Base-by-base conservation (phyloP, 2,329 filamentous ascomycete genomes). In the Penicillium psychrosexuale region DNA sequence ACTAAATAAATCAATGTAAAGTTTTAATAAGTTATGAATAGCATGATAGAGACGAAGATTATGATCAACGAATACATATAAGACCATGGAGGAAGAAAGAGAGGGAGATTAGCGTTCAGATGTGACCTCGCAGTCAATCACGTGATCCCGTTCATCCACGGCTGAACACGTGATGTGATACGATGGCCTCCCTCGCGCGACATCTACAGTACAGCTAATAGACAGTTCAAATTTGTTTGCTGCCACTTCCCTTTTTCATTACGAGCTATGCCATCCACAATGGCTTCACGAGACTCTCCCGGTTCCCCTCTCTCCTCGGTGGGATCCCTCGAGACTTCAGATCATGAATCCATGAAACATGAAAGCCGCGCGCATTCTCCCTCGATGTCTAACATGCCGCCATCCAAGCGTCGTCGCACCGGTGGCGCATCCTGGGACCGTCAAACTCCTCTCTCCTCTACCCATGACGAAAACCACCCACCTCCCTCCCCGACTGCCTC, bases 261-360 rank as follows among this genome's bases (percentile, higher is more conserved):
- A 38, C n/a, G 40, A 39, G 36, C 33, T 33, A 42, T 30, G 33
- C 3, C 64, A 61, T 36, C 48, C 51, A 63, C 44, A 55, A 80
- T 79, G 76, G 73, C 76, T 48, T 64, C 62, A 28, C 51, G 63
- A 37, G 77, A 84, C 69, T 85, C 83, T 11, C 82, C 84, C 12
- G 81, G 77, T 50, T 87, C 84, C 33, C 83, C 84, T 37, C 82
- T 89, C 63, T 88, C 85, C 47, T 83, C 84, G 58, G 81, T 86
- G 60, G 82, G 80, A 60, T 85, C 83, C 44, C 84, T 85, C 62
- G 82, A 84, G 56, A 82, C 86, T 69, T 78, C 79, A 49, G 69
- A 72, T 47, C 69, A 62, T 69, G 84, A 84, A 63, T 82, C 82
- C 63, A 77, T 78, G 70, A 82, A 78, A 72, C 77, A 75, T 58